phyloP scores from a whole-genome alignment of 306 rosid genomes.

The Parietaria judaica region DNA sequence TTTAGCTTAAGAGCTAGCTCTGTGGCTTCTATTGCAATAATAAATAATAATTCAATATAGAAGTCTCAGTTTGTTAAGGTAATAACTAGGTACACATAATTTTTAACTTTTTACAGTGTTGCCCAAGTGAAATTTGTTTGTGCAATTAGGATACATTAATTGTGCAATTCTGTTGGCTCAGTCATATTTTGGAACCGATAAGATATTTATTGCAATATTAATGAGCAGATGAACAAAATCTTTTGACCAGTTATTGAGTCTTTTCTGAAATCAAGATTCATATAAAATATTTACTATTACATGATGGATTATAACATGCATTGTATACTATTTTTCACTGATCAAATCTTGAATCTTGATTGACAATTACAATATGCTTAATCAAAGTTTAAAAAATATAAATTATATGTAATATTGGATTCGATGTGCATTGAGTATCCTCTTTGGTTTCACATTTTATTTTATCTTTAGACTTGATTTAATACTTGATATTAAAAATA shows the following conservation, averaged over 20 bases:
- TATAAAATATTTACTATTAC: no score
- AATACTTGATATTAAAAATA: no score
- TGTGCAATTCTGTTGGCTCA: background rate
- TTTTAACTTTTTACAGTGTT: conserved; percentile 29
- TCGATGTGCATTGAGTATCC: no score
- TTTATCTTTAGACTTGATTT: no score
- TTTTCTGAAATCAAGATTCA: background rate
- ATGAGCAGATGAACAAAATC: conserved; percentile 1
- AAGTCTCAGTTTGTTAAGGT: conserved; percentile 10
- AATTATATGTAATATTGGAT: no score
- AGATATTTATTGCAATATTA: conserved; percentile 5
- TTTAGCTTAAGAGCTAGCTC: conserved; percentile 12
- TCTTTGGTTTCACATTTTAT: no score
- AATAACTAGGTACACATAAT: no score
- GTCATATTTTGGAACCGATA: background rate
- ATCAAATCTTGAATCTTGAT: no score
- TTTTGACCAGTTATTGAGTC: background rate
- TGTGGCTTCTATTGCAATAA: conserved; percentile 30
- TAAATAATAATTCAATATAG: conserved; percentile 8
- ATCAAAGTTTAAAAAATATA: no score
- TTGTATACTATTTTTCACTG: no score
- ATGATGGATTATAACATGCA: no score
- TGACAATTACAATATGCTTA: no score
- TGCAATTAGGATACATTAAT: background rate
- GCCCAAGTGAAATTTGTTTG: conserved; percentile 23